Base-by-base conservation (phyloP, 2,329 filamentous ascomycete species). In the Colletotrichum ledebouriae region DNA sequence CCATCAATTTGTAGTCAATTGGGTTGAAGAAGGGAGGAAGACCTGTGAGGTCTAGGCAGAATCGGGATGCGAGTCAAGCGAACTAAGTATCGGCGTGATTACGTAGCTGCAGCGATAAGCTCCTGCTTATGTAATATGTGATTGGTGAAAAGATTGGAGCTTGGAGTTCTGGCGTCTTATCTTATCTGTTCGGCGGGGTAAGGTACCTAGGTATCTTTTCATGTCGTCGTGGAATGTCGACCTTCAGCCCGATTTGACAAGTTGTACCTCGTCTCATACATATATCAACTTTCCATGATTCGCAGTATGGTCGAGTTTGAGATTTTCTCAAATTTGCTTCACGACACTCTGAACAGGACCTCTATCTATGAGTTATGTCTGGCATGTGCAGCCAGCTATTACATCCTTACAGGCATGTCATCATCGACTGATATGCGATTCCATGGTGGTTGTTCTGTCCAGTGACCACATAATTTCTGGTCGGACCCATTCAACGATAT, bases 51-150 rank as follows among this genome's bases (percentile, higher is more conserved):
- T 25, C 25, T 41, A 3, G 12, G 22, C 29, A 65, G 17, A 49
- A 61, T 47, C 29, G 11, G 44, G 61, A 29, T 22, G 17, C 61
- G 50, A 56, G 41, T 58, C 50, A 59, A 25, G 39, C 41, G 6
- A 29, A 29, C 29, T 50, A 57, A 62, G 50, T 39, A 44, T 34
- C 37, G 41, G 63, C 20, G 34, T 67, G 64, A 64, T 64, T 67
- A 67, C 59, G 52, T 67, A 67, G 59, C 59, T 63, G 20, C 37
- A 10, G 13, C 47, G 65, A 64, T 69, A 69, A 59, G 61, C 60
- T 65, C 17, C 39, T 53, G 59, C 47, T 53, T 61, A 53, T 4
- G 4, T 61, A 61, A 61, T 12, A 6, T 2, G 2, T 29, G 6
- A 29, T 29, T 25, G 4, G 13, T 3, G 42, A 20, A 9, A 44